Evolutionary conservation across 2,329 filamentous ascomycete genomes (phyloP).

Genomic region (Emericellopsis atlantica): DNA sequence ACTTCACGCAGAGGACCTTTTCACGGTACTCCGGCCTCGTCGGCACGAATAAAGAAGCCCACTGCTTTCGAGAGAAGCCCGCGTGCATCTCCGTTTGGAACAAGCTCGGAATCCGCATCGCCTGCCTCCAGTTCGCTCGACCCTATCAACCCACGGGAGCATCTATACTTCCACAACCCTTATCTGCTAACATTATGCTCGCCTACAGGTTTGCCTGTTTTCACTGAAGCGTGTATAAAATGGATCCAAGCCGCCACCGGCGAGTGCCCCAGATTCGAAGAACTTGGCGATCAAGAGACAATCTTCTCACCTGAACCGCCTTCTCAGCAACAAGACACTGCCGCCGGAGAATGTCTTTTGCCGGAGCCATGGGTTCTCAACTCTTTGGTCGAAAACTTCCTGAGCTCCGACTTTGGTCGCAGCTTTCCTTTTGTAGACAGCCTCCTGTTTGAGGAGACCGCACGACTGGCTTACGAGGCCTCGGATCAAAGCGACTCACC

Average conservation of each 20-base stretch:
- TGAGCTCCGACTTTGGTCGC: constrained; percentile 16
- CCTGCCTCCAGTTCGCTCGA: background rate
- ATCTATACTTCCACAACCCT: background rate
- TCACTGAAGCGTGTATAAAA: background rate
- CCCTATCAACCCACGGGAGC: background rate
- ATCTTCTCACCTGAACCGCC: background rate
- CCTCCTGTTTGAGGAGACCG: constrained; percentile 24
- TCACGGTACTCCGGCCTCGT: too few relatives aligned
- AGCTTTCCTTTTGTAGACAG: constrained; percentile 29
- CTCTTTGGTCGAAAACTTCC: constrained; percentile 4
- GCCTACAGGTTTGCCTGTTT: background rate
- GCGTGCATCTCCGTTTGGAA: background rate
- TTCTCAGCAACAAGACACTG: background rate
- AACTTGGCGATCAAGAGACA: background rate
- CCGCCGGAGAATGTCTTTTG: background rate
- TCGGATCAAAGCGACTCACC: constrained; percentile 2
- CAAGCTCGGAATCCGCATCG: background rate
- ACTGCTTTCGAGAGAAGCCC: background rate
- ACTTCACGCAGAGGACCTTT: too few relatives aligned
- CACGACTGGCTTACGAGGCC: constrained; percentile 24
- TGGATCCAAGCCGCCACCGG: constrained; percentile 1
- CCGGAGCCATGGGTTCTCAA: constrained; percentile 5
- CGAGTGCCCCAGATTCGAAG: background rate
- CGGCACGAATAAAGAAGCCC: too few relatives aligned
- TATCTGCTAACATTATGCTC: constrained; percentile 1